Conservation (phyloP, 768 basidiomycete species). For the Boletus bicolor region DNA sequence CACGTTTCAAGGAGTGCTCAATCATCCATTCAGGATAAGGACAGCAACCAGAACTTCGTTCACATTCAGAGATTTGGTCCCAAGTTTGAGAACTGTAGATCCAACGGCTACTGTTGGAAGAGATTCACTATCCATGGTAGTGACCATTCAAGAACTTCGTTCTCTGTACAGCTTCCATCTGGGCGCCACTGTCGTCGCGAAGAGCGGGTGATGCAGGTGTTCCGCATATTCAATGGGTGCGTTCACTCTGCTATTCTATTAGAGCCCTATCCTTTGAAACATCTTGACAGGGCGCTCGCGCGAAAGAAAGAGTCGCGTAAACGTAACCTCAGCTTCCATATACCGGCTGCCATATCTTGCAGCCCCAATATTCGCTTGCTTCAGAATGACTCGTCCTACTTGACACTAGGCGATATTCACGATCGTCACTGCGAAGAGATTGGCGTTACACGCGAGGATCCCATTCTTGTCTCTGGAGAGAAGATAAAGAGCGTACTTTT, state of each 20-base stretch:
- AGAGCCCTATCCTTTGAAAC: conserved; percentile 1
- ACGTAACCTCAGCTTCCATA: conserved; percentile 86
- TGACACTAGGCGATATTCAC: conserved; percentile 89
- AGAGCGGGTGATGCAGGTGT: conserved; percentile 86
- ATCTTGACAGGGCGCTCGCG: conserved; percentile 60
- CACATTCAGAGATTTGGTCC: conserved; percentile 88
- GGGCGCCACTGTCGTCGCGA: conserved; percentile 85
- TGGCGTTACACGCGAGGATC: conserved; percentile 82
- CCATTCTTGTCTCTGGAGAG: conserved; percentile 80
- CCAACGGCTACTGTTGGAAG: conserved; percentile 83
- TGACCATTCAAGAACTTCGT: conserved; percentile 86
- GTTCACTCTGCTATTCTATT: conserved; percentile 18
- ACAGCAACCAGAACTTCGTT: conserved; percentile 87
- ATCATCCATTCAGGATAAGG: conserved; percentile 71
- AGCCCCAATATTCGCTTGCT: conserved; percentile 81
- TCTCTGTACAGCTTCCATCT: conserved; percentile 87
- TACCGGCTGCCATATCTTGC: conserved; percentile 83
- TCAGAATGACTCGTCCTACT: conserved; percentile 89
- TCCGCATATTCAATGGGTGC: conserved; percentile 92
- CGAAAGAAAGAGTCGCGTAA: conserved; percentile 93
- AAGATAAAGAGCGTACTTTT: conserved; percentile 70
- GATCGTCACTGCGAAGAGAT: conserved; percentile 79
- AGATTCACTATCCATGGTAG: conserved; percentile 88
- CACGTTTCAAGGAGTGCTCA: neutral
- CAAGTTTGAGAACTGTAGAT: conserved; percentile 86